Evolutionary conservation across 176 grass and related monocot species (phyloP).

Genomic region (Luzula sylvatica): DNA sequence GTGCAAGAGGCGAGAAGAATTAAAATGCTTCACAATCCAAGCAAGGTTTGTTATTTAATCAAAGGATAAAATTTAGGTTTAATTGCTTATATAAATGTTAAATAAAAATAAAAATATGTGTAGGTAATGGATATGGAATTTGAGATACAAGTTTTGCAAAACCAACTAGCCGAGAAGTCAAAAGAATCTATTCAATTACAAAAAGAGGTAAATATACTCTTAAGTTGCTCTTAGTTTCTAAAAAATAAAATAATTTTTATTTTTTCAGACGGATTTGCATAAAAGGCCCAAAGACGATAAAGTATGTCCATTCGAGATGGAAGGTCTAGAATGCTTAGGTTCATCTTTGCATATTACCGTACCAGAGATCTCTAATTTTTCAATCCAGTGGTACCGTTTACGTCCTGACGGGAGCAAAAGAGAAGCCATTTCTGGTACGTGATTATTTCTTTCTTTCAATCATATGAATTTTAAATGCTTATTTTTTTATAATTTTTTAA

Average conservation of each 20-base stretch:
- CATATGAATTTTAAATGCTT: slow-evolving; percentile 2
- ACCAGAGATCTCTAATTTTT: slow-evolving; percentile 49
- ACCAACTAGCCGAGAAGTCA: slow-evolving; percentile 47
- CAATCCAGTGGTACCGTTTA: slow-evolving; percentile 74
- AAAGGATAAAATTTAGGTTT: no score
- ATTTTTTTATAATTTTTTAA: not conserved
- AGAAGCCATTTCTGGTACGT: slow-evolving; percentile 78
- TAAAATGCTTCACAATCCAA: slow-evolving; percentile 90
- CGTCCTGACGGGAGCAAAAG: slow-evolving; percentile 58
- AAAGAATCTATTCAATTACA: slow-evolving; percentile 52
- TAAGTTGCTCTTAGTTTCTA: not conserved
- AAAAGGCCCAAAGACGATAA: slow-evolving; percentile 35
- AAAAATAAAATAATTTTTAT: slow-evolving; percentile 8
- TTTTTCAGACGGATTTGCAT: slow-evolving; percentile 38
- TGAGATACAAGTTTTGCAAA: slow-evolving; percentile 59
- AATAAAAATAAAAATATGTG: no score
- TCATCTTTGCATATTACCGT: slow-evolving; percentile 45
- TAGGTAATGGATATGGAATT: slow-evolving; percentile 89
- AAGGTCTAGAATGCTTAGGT: slow-evolving; percentile 73
- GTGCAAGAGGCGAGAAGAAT: slow-evolving; percentile 78
- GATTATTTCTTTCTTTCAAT: slow-evolving; percentile 10
- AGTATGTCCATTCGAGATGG: slow-evolving; percentile 37
- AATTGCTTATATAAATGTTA: no score
- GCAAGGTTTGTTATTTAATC: no score
- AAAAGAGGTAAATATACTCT: slow-evolving; percentile 52